A percentile compares a stretch with the other conserved stretches of the same genome.
Evolutionary conservation across 2,329 filamentous ascomycete species (phyloP).

Genomic region (Alternaria consortialis): DNA sequence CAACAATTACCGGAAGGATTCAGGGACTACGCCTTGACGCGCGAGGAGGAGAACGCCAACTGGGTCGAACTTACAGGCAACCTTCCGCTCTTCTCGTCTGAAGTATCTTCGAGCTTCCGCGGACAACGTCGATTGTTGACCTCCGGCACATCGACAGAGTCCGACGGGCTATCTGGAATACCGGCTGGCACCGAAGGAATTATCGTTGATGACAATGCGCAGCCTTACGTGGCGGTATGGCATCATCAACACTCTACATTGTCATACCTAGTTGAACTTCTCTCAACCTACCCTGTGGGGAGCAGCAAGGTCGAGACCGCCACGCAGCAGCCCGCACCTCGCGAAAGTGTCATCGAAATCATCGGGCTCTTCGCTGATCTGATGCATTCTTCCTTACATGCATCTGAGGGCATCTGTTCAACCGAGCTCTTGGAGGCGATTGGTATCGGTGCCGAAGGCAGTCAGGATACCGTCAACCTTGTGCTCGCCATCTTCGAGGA

Average conservation of each 20-base stretch:
- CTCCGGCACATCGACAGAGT: conserved; percentile 14
- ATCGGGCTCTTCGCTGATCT: conserved; percentile 78
- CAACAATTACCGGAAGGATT: conserved; percentile 78
- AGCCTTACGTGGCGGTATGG: conserved; percentile 78
- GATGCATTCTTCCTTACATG: conserved; percentile 57
- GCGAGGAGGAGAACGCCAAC: conserved; percentile 87
- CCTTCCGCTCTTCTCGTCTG: conserved; percentile 68
- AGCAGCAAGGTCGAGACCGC: conserved; percentile 60
- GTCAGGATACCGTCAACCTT: conserved; percentile 78
- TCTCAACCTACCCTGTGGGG: conserved; percentile 72
- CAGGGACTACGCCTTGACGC: conserved; percentile 76
- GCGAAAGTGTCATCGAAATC: conserved; percentile 74
- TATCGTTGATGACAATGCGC: conserved; percentile 77
- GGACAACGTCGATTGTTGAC: conserved; percentile 37
- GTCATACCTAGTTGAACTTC: conserved; percentile 77
- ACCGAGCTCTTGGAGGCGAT: conserved; percentile 42
- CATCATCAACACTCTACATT: conserved; percentile 79
- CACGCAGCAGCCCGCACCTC: conserved; percentile 58
- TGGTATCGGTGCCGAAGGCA: conserved; percentile 58
- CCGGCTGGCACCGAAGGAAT: conserved; percentile 72
- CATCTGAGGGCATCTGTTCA: conserved; percentile 39
- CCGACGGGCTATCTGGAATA: conserved; percentile 65
- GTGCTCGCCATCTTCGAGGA: conserved; percentile 86
- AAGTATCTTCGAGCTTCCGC: conserved; percentile 24
- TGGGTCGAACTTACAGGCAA: conserved; percentile 73